Conservation (phyloP, 2,329 filamentous ascomycete genomes). For the Pseudocercospora fijiensis region DNA sequence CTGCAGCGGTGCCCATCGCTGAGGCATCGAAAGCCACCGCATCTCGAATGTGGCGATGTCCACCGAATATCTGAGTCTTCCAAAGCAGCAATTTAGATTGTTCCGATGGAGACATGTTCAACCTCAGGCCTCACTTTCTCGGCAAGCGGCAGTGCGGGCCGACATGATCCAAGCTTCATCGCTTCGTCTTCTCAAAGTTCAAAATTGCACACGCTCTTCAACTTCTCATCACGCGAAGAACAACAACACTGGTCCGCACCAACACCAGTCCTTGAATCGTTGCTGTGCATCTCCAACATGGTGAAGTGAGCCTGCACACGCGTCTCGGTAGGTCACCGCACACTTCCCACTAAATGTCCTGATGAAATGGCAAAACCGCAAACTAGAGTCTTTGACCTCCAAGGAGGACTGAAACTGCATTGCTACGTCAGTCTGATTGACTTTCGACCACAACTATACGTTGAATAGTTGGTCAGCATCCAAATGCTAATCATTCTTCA, state of each 20-base stretch:
- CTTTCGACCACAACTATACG: not conserved
- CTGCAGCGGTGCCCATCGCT: constrained; percentile 62
- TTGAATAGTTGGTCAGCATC: not conserved
- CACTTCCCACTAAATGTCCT: constrained; percentile 8
- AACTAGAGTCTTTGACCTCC: constrained; percentile 34
- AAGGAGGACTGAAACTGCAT: constrained; percentile 31
- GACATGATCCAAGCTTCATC: not conserved
- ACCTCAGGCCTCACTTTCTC: not conserved
- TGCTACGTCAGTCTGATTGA: constrained; percentile 33
- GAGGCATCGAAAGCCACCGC: constrained; percentile 63
- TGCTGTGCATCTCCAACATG: not conserved
- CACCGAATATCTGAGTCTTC: constrained; percentile 63
- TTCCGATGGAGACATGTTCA: no score
- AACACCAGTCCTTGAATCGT: not conserved
- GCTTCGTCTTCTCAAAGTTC: not conserved
- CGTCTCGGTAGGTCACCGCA: constrained; percentile 18
- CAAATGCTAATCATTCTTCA: not conserved
- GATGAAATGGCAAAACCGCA: constrained; percentile 33
- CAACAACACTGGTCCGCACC: not conserved
- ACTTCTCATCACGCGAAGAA: not conserved
- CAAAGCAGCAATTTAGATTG: no score
- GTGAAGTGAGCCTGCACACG: not conserved
- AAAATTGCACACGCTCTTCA: constrained; percentile 3
- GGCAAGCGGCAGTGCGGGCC: not conserved
- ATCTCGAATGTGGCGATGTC: constrained; percentile 53